Percentiles rank a stretch among this genome's conserved stretches.
These are phyloP conservation scores for Trypanosoma avium DNA, from an alignment of 208 protist genomes.

Conservation along the genomic window DNA sequence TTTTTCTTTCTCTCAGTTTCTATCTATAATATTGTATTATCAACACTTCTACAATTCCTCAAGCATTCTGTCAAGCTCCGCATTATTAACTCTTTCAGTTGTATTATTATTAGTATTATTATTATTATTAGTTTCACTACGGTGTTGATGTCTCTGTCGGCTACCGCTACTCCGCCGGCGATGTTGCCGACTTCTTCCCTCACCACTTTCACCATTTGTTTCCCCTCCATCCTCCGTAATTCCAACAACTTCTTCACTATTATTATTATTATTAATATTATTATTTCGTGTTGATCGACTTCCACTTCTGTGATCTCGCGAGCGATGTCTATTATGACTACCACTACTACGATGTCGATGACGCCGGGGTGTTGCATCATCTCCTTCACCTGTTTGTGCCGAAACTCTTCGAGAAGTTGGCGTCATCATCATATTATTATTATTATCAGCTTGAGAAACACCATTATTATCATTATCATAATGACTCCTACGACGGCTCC, in stretches of 20 bases:
- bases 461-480: background rate
- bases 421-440: background rate
- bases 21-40: too few relatives aligned
- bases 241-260: too few relatives aligned
- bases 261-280: background rate
- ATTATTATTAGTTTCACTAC: slow-evolving; percentile 6
- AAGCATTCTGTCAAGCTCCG: slow-evolving; percentile 21
- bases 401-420: background rate
- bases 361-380: too few relatives aligned
- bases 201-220: background rate
- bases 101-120: background rate
- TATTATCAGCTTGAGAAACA: background rate
- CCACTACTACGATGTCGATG: too few relatives aligned
- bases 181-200: background rate
- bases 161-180: slow-evolving; percentile 15
- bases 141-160: slow-evolving; percentile 16
- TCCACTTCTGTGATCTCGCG: too few relatives aligned
- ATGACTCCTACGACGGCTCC: background rate
- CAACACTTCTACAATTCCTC: slow-evolving; percentile 27
- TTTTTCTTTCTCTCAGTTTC: too few relatives aligned
- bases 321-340: too few relatives aligned
- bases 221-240: too few relatives aligned
- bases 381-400: background rate
- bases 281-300: too few relatives aligned
- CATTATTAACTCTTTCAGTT: background rate